phyloP scores from a whole-genome alignment of 75 land plant genomes.

The Pinus taeda region DNA sequence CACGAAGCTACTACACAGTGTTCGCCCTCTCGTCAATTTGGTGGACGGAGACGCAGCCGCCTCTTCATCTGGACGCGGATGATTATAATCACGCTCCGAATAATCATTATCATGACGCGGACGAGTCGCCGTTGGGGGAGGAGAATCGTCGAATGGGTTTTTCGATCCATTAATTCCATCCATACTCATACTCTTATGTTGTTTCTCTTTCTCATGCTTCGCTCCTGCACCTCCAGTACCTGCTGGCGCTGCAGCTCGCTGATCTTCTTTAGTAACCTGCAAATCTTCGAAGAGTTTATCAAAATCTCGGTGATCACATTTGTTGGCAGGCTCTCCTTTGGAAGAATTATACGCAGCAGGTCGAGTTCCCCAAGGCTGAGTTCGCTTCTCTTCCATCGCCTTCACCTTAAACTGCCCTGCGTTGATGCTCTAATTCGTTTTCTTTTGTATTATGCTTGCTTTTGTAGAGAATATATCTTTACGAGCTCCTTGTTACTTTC shows the following conservation, averaged over 20 bases:
- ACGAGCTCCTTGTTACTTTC: background rate
- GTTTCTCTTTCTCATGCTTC: background rate
- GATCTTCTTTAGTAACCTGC: slow-evolving; percentile 2
- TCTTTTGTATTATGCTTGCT: background rate
- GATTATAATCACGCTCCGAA: no score
- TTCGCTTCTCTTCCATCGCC: background rate
- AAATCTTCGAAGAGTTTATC: slow-evolving; percentile 6
- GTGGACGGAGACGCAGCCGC: background rate
- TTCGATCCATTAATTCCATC: background rate
- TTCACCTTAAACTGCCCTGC: background rate
- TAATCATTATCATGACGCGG: no score
- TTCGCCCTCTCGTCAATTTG: background rate
- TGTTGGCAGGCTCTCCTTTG: background rate
- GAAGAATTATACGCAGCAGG: background rate
- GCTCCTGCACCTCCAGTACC: background rate
- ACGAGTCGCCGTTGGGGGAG: no score
- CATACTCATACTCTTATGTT: background rate
- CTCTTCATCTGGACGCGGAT: no score
- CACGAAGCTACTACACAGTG: slow-evolving; percentile 9
- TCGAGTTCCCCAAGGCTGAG: slow-evolving; percentile 2
- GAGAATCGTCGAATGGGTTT: slow-evolving; percentile 2
- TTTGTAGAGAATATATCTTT: slow-evolving; percentile 3
- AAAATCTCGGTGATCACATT: background rate
- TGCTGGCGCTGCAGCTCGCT: no score
- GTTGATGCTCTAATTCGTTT: background rate